These are phyloP conservation scores for Dictyostelium purpureum DNA, from an alignment of 78 protist genomes.

Conservation along the genomic window DNA sequence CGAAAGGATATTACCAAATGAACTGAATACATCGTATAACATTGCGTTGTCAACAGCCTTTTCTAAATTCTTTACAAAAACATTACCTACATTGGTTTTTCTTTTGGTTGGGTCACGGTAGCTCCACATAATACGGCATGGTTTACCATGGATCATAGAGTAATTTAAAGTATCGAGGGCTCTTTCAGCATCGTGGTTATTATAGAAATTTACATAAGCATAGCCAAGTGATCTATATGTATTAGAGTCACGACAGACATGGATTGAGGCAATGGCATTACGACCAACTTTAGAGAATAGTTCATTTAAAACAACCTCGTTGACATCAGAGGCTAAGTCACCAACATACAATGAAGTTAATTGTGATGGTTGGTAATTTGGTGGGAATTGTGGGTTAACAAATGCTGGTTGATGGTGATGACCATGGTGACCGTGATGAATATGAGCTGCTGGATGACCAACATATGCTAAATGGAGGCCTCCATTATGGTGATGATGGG, in stretches of 20 bases:
- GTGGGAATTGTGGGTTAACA: no score
- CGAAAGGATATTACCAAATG: slow-evolving; percentile 90
- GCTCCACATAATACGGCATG: slow-evolving; percentile 98
- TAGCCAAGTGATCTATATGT: slow-evolving; percentile 96
- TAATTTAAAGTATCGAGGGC: slow-evolving; percentile 98
- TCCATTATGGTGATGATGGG: neutral
- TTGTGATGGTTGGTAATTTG: neutral
- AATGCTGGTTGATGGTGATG: neutral
- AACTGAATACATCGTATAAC: slow-evolving; percentile 90
- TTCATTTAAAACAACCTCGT: slow-evolving; percentile 93
- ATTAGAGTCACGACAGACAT: slow-evolving; percentile 95
- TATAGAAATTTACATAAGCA: slow-evolving; percentile 98
- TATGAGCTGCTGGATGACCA: neutral
- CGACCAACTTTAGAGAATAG: slow-evolving; percentile 93
- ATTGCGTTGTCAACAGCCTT: slow-evolving; percentile 90
- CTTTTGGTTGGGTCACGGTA: slow-evolving; percentile 98
- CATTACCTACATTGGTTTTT: slow-evolving; percentile 96
- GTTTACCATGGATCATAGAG: slow-evolving; percentile 87
- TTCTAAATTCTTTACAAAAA: slow-evolving; percentile 97
- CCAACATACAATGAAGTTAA: slow-evolving; percentile 85
- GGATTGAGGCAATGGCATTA: slow-evolving; percentile 90
- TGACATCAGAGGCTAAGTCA: slow-evolving; percentile 85
- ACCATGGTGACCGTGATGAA: neutral
- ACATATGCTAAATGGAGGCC: neutral
- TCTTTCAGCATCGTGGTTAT: slow-evolving; percentile 91